These are phyloP conservation scores for Penicillium sp. DNA, from an alignment of 2,329 filamentous ascomycete genomes.

Conservation along the genomic window DNA sequence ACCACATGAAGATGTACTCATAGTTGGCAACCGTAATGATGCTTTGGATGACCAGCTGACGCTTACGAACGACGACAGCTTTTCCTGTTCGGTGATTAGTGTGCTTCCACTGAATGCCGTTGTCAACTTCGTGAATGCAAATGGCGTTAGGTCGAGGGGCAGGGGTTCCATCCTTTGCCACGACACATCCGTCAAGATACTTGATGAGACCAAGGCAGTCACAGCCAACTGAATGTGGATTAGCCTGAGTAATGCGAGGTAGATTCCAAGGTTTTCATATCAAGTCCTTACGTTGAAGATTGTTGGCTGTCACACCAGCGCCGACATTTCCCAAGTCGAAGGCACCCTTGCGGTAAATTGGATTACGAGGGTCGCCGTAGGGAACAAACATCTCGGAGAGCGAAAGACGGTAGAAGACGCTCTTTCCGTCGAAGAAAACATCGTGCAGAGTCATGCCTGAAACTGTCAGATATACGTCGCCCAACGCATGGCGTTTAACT, in stretches of 20 bases:
- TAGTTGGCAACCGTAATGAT: conserved; percentile 49
- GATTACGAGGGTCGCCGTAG: conserved; percentile 45
- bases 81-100: conserved; percentile 42
- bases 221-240: conserved; percentile 33
- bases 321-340: conserved; percentile 50
- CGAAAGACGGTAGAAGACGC: conserved; percentile 46
- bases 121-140: conserved; percentile 45
- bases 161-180: conserved; percentile 36
- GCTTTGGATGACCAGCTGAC: conserved; percentile 40
- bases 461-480: no score
- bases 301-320: conserved; percentile 47
- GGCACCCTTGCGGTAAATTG: conserved; percentile 46
- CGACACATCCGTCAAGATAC: conserved; percentile 46
- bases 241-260: no score
- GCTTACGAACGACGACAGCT: conserved; percentile 35
- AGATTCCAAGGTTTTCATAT: no score
- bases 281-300: conserved; percentile 23
- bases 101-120: conserved; percentile 45
- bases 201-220: conserved; percentile 49
- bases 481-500: no score
- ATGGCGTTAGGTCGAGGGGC: conserved; percentile 45
- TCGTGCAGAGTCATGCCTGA: conserved; percentile 41
- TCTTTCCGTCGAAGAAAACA: conserved; percentile 41
- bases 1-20: conserved; percentile 48
- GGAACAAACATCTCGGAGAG: conserved; percentile 50